phyloP scores from a whole-genome alignment of 2,329 filamentous ascomycete genomes.

The Phaeosphaeriaceae sp. region DNA sequence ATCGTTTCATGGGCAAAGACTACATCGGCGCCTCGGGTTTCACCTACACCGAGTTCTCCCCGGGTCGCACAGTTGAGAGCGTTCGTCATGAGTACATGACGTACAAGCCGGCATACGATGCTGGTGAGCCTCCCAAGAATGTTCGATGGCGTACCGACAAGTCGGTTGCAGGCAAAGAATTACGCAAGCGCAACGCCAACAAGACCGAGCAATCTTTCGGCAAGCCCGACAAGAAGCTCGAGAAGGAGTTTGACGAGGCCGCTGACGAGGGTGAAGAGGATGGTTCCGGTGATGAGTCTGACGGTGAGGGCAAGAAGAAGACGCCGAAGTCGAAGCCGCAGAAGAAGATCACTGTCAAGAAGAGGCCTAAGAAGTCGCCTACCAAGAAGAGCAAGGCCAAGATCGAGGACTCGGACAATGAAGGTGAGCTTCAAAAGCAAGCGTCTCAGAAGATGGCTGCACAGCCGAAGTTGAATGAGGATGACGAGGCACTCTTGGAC shows the following conservation, averaged over 20 bases:
- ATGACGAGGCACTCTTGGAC: slow-evolving; percentile 7
- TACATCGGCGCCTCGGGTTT: slow-evolving; percentile 14
- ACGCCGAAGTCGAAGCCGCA: background rate
- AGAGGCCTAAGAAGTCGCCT: background rate
- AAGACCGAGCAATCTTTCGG: slow-evolving; percentile 12
- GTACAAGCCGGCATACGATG: slow-evolving; percentile 30
- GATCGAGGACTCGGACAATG: background rate
- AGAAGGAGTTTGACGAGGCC: slow-evolving; percentile 9
- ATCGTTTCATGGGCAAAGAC: slow-evolving; percentile 21
- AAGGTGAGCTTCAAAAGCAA: background rate
- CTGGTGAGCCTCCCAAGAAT: slow-evolving; percentile 15
- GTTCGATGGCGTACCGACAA: slow-evolving; percentile 13
- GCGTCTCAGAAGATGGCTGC: background rate
- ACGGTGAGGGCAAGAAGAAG: background rate
- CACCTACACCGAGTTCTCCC: slow-evolving; percentile 6
- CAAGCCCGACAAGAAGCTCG: slow-evolving; percentile 3
- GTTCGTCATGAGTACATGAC: slow-evolving; percentile 33
- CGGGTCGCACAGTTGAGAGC: slow-evolving; percentile 36
- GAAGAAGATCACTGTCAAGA: background rate
- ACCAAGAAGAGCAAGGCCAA: background rate
- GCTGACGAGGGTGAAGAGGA: background rate
- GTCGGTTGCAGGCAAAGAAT: slow-evolving; percentile 6
- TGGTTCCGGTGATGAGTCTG: background rate
- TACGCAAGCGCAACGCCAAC: background rate
- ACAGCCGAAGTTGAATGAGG: slow-evolving; percentile 3